Conservation (phyloP, 345 rosid genomes). For the Populus alba region DNA sequence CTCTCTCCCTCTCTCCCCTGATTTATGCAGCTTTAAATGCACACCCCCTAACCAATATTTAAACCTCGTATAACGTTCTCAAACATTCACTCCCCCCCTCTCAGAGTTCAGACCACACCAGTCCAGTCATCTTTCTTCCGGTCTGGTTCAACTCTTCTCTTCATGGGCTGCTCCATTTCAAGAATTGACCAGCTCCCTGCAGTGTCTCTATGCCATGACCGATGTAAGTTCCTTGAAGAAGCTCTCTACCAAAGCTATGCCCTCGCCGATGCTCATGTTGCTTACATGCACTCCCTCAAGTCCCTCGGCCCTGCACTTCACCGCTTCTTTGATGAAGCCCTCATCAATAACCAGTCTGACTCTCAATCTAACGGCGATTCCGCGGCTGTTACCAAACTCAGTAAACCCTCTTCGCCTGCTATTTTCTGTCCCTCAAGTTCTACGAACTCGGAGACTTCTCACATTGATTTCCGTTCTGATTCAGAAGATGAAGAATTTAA, state of each 20-base stretch:
- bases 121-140: background rate
- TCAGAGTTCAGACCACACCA: background rate
- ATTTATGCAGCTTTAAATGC: background rate
- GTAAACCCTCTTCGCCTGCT: conserved; percentile 24
- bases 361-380: background rate
- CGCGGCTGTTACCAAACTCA: background rate
- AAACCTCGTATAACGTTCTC: background rate
- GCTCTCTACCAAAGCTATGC: conserved; percentile 56
- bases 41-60: background rate
- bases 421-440: conserved; percentile 27
- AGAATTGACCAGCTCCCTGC: conserved; percentile 57
- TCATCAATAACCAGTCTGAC: background rate
- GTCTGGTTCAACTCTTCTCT: background rate
- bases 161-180: conserved; percentile 55
- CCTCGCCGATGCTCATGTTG: conserved; percentile 50
- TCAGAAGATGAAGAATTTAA: conserved; percentile 41
- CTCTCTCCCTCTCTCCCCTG: background rate
- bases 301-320: conserved; percentile 44
- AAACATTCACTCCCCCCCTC: background rate
- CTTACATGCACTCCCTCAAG: conserved; percentile 48
- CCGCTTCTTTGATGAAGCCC: conserved; percentile 30
- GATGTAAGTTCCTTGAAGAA: conserved; percentile 51
- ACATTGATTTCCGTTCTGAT: conserved; percentile 50
- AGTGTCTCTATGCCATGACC: conserved; percentile 57
- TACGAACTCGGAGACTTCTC: conserved; percentile 40